These are phyloP conservation scores for Exobasidium cylindrosporum DNA, from an alignment of 1,284 basidiomycete species.

Conservation along the genomic window DNA sequence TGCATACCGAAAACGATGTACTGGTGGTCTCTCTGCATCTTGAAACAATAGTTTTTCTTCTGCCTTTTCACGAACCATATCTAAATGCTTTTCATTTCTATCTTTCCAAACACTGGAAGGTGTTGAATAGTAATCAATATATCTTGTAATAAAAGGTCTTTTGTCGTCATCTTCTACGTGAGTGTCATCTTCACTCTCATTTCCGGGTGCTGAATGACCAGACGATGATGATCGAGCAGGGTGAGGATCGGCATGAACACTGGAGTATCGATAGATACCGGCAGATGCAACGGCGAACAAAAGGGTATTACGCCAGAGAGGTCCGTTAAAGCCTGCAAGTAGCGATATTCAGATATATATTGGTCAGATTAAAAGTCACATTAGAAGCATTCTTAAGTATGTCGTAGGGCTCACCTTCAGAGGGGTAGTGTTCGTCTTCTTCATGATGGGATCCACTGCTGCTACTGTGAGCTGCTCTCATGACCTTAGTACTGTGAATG, in stretches of 20 bases:
- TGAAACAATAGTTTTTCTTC: constrained; percentile 43
- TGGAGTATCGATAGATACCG: constrained; percentile 38
- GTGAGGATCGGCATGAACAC: constrained; percentile 33
- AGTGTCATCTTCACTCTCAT: constrained; percentile 34
- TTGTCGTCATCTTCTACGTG: constrained; percentile 23
- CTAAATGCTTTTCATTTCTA: constrained; percentile 33
- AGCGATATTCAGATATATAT: neutral
- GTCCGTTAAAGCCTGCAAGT: constrained; percentile 27
- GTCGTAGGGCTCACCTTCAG: neutral
- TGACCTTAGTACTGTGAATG: neutral
- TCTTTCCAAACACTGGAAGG: constrained; percentile 33
- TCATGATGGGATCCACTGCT: too few relatives aligned
- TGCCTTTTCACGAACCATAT: constrained; percentile 33
- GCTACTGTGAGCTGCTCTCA: neutral
- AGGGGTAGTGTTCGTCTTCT: constrained; percentile 5
- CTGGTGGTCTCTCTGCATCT: constrained; percentile 44
- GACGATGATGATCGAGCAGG: constrained; percentile 34
- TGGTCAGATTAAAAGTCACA: neutral
- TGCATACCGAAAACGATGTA: constrained; percentile 38
- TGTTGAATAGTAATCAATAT: constrained; percentile 40
- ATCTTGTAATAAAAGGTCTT: constrained; percentile 47
- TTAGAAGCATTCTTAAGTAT: neutral
- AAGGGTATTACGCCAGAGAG: constrained; percentile 45
- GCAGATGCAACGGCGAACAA: constrained; percentile 28
- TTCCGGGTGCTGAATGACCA: constrained; percentile 32